phyloP scores from a whole-genome alignment of 345 rosid species.

The Arabidopsis thaliana region DNA sequence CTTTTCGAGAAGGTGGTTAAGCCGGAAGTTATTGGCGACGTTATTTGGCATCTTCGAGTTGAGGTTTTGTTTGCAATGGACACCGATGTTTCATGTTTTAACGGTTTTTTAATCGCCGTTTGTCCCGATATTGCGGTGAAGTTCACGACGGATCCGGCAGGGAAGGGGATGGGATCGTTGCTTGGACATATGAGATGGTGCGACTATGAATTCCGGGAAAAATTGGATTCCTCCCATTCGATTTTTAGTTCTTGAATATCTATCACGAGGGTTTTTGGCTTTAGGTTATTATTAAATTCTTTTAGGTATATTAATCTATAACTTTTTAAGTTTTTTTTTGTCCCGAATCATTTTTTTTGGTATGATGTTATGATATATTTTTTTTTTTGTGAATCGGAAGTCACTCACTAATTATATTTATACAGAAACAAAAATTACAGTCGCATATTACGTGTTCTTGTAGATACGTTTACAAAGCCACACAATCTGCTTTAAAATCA shows the following conservation, averaged over 20 bases:
- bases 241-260: neutral
- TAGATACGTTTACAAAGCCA: too few species aligned
- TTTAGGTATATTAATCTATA: neutral
- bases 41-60: constrained; percentile 27
- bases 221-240: too few species aligned
- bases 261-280: neutral
- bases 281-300: neutral
- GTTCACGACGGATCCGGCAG: constrained; percentile 22
- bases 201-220: neutral
- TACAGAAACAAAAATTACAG: too few species aligned
- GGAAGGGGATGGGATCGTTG: constrained; percentile 17
- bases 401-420: too few species aligned
- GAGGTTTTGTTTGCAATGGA: constrained; percentile 2
- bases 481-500: too few species aligned
- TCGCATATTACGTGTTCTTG: too few species aligned
- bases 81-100: neutral
- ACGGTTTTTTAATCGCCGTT: constrained; percentile 2
- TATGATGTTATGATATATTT: too few species aligned
- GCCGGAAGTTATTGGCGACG: constrained; percentile 3
- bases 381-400: too few species aligned
- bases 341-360: too few species aligned
- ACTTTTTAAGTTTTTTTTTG: too few species aligned
- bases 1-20: constrained; percentile 7
- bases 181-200: constrained; percentile 35
- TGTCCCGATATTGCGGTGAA: constrained; percentile 25